These are phyloP conservation scores for Hemerocallis citrina DNA, from an alignment of 106 monocot species.

Conservation along the genomic window DNA sequence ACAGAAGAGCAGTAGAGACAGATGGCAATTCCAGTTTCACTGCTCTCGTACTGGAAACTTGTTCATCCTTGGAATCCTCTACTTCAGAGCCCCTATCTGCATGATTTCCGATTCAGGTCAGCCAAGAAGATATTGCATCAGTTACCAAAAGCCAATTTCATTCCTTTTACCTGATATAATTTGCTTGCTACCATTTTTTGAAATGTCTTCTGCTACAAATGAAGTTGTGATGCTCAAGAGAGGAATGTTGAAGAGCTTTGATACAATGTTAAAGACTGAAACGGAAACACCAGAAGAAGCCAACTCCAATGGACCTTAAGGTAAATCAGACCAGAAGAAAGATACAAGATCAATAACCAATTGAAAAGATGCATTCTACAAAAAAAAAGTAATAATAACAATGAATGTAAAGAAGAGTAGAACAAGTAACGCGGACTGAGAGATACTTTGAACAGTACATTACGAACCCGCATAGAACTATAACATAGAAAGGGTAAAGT, in stretches of 20 bases:
- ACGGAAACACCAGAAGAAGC: conserved; percentile 90
- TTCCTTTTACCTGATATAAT: conserved; percentile 24
- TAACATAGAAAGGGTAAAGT: background rate
- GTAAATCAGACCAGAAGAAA: background rate
- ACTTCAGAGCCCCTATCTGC: conserved; percentile 11
- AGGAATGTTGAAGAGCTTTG: conserved; percentile 95
- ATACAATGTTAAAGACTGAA: conserved; percentile 88
- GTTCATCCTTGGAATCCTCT: conserved; percentile 8
- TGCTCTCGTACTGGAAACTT: conserved; percentile 7
- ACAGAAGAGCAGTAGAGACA: conserved; percentile 79
- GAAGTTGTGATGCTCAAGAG: conserved; percentile 93
- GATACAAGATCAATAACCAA: background rate
- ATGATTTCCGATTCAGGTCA: background rate
- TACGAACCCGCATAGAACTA: background rate
- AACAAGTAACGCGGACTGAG: background rate
- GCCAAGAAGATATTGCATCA: background rate
- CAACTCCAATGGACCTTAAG: conserved; percentile 78
- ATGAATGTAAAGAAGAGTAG: background rate
- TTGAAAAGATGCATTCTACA: too few relatives aligned
- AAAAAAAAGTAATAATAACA: too few relatives aligned
- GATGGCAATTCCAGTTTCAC: conserved; percentile 67
- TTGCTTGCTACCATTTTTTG: conserved; percentile 37
- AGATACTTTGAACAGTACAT: too few relatives aligned
- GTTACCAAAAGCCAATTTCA: background rate
- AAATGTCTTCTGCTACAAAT: conserved; percentile 96